These are phyloP conservation scores for Fusarium palustre DNA, from an alignment of 2,329 filamentous ascomycete species.

Conservation along the genomic window DNA sequence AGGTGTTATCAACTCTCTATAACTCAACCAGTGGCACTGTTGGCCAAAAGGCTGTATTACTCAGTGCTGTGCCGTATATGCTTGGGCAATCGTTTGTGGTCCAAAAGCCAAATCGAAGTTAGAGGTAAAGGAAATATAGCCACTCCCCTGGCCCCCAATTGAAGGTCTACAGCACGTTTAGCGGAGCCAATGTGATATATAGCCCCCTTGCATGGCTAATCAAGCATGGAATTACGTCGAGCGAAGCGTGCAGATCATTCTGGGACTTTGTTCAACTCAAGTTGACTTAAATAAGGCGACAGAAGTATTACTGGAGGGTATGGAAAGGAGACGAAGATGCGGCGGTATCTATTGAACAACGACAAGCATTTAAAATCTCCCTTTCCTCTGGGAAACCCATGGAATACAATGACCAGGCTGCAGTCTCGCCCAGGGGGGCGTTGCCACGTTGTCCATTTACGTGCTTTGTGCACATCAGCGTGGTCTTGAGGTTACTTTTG, in stretches of 20 bases:
- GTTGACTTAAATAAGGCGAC: conserved; percentile 35
- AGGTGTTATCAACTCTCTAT: not conserved
- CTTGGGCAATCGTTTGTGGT: not conserved
- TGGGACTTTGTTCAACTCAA: conserved; percentile 16
- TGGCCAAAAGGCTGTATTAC: not conserved
- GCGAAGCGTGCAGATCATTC: conserved; percentile 17
- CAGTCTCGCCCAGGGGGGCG: conserved; percentile 20
- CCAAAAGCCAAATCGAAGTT: not conserved
- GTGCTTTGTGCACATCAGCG: conserved; percentile 34
- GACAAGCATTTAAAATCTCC: conserved; percentile 16
- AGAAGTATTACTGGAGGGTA: conserved; percentile 33
- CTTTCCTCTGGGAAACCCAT: conserved; percentile 29
- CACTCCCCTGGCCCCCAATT: conserved; percentile 6
- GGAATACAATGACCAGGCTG: conserved; percentile 32
- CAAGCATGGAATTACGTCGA: conserved; percentile 14
- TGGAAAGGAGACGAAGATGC: conserved; percentile 28
- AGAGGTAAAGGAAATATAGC: conserved; percentile 3
- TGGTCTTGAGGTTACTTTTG: conserved; percentile 35
- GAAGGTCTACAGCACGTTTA: conserved; percentile 3
- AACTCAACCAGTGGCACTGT: not conserved
- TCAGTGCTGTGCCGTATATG: not conserved
- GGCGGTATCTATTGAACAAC: conserved; percentile 15
- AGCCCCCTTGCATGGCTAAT: conserved; percentile 33
- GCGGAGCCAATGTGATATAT: conserved; percentile 36
- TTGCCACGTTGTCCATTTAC: conserved; percentile 48